Conservation (phyloP, 1,284 basidiomycete species). For the Papiliotrema flavescens region DNA sequence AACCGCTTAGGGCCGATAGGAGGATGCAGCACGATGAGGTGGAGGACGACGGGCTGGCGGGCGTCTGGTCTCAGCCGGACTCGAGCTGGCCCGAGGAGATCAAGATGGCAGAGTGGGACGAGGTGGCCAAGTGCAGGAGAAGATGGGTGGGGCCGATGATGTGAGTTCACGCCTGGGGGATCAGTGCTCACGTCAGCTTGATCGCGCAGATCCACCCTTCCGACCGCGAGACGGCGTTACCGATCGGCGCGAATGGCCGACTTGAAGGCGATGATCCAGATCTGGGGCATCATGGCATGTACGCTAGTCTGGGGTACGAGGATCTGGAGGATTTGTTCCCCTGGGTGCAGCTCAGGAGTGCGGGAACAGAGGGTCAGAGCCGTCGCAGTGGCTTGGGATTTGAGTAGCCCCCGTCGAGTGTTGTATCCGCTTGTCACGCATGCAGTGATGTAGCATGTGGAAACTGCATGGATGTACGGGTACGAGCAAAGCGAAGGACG, state of each 20-base stretch:
- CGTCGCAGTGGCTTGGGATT: conserved; percentile 35
- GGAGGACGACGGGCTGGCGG: conserved; percentile 26
- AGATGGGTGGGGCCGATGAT: conserved; percentile 48
- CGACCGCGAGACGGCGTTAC: conserved; percentile 16
- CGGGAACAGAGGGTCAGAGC: conserved; percentile 24
- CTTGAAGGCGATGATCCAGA: conserved; percentile 34
- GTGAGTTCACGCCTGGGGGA: conserved; percentile 20
- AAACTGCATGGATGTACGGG: no score
- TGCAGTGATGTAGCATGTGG: no score
- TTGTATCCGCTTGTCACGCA: background rate
- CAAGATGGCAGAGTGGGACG: conserved; percentile 36
- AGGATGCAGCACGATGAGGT: conserved; percentile 17
- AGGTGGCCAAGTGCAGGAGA: conserved; percentile 11
- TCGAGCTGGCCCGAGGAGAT: conserved; percentile 13
- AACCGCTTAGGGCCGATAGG: conserved; percentile 10
- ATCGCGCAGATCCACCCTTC: conserved; percentile 40
- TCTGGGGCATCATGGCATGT: conserved; percentile 43
- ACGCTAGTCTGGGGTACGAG: conserved; percentile 42
- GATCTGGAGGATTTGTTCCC: conserved; percentile 38
- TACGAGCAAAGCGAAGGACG: no score
- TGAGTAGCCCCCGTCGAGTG: conserved; percentile 6
- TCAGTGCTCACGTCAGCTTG: conserved; percentile 24
- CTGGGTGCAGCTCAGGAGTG: conserved; percentile 37
- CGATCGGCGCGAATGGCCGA: conserved; percentile 14
- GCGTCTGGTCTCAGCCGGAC: conserved; percentile 21